Conservation (phyloP, 192 early-diverging fungal species). For the Mortierella alpina region DNA sequence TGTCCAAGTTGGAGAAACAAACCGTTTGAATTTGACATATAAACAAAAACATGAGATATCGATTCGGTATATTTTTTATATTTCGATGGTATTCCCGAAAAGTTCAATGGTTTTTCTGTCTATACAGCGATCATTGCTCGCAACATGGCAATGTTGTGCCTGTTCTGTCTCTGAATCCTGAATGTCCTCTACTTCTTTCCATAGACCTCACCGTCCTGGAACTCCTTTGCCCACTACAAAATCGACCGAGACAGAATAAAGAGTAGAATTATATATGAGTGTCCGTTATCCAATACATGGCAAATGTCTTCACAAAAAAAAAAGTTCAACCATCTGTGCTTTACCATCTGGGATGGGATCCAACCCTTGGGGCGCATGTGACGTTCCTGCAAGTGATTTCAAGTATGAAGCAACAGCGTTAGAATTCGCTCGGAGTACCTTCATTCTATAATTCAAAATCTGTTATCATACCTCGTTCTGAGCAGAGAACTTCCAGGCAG, state of each 20-base stretch:
- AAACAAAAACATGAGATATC: too few species aligned
- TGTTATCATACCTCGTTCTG: slow-evolving; percentile 50
- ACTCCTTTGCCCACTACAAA: slow-evolving; percentile 53
- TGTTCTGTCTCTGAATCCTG: neutral
- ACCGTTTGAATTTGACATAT: too few species aligned
- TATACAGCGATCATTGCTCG: slow-evolving; percentile 15
- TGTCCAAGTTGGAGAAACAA: too few species aligned
- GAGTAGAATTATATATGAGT: neutral
- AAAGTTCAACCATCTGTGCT: neutral
- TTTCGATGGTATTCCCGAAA: neutral
- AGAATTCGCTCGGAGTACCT: neutral
- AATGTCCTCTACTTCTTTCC: slow-evolving; percentile 49
- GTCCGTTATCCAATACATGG: neutral
- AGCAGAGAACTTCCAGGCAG: slow-evolving; percentile 70
- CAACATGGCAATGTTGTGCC: neutral
- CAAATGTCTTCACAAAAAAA: neutral
- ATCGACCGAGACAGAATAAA: neutral
- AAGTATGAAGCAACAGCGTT: neutral
- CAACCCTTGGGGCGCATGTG: slow-evolving; percentile 46
- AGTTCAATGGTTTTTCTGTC: neutral
- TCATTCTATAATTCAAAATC: neutral
- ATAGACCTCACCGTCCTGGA: slow-evolving; percentile 50
- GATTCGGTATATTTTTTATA: slow-evolving; percentile 9
- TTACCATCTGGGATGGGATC: slow-evolving; percentile 48
- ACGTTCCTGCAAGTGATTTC: slow-evolving; percentile 22